A percentile compares a stretch with the other conserved stretches of the same genome.
phyloP scores from a whole-genome alignment of 2,329 filamentous ascomycete species.

The Claviceps fusiformis region DNA sequence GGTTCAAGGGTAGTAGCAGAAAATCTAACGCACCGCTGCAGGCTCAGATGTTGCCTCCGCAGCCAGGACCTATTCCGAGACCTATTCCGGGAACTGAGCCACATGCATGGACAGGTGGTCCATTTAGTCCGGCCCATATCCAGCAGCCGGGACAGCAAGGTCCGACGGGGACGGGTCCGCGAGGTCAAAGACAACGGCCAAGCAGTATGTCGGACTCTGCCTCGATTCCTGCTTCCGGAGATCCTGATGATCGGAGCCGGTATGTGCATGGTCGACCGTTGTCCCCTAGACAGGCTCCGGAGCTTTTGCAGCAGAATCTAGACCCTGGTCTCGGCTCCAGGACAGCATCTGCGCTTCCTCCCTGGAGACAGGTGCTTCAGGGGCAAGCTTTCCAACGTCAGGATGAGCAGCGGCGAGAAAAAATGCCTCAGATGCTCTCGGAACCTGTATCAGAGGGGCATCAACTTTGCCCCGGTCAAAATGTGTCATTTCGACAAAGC shows the following conservation, averaged over 20 bases:
- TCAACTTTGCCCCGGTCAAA: too few species aligned
- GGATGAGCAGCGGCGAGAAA: too few species aligned
- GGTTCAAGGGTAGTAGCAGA: conserved; percentile 13
- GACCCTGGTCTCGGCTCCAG: too few species aligned
- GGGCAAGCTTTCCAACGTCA: too few species aligned
- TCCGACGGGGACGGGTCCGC: background rate
- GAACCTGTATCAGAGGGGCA: too few species aligned
- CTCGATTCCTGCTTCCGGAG: background rate
- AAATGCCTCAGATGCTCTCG: too few species aligned
- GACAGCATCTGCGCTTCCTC: too few species aligned
- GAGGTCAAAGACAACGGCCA: background rate
- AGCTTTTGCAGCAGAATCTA: too few species aligned
- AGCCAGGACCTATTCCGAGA: background rate
- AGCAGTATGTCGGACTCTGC: conserved; percentile 2
- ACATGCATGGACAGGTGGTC: conserved; percentile 1
- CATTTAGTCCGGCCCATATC: background rate
- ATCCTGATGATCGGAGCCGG: background rate
- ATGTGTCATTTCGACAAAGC: too few species aligned
- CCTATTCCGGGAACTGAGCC: background rate
- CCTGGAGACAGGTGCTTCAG: too few species aligned
- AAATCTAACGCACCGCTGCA: conserved; percentile 1
- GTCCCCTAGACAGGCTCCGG: background rate
- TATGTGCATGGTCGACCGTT: background rate
- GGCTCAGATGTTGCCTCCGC: background rate
- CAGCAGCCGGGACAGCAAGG: conserved; percentile 6